Percentiles rank a stretch among this genome's conserved stretches.
Evolutionary conservation across 495 filamentous ascomycete genomes (phyloP).

Genomic region (Cercophora newfieldiana): DNA sequence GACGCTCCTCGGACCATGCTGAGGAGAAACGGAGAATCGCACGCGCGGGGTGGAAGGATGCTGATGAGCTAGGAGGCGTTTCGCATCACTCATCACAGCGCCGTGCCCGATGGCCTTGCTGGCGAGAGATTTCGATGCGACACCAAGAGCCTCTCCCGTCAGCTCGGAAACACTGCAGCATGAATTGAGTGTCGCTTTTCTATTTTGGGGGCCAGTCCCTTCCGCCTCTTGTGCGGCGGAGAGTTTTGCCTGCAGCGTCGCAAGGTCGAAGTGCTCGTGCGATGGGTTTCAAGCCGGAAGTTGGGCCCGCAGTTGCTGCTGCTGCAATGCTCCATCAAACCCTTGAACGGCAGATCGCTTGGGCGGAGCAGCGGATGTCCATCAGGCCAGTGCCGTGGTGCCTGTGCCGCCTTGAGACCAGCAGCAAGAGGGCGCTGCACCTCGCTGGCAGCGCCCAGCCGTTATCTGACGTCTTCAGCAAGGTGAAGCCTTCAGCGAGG

Average conservation of each 20-base stretch:
- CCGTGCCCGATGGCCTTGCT: not conserved
- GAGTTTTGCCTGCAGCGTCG: slow-evolving; percentile 2
- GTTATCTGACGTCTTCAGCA: not conserved
- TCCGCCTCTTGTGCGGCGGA: not conserved
- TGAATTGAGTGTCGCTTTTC: slow-evolving; percentile 8
- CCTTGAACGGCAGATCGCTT: slow-evolving; percentile 40
- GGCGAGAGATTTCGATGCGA: slow-evolving; percentile 3
- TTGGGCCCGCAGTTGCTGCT: slow-evolving; percentile 20
- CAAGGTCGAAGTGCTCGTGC: slow-evolving; percentile 6
- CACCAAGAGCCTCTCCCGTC: slow-evolving; percentile 11
- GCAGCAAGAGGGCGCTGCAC: no score
- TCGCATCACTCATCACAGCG: slow-evolving; percentile 12
- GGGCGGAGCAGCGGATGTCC: not conserved
- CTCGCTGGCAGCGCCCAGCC: not conserved
- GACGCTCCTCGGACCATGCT: not conserved
- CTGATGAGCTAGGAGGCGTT: not conserved
- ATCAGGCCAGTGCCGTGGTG: not conserved
- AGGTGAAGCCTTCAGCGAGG: not conserved
- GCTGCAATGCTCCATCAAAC: slow-evolving; percentile 32
- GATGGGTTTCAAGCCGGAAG: slow-evolving; percentile 19
- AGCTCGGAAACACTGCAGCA: slow-evolving; percentile 14
- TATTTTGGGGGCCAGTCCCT: not conserved
- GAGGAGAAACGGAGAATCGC: not conserved
- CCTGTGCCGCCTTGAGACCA: not conserved
- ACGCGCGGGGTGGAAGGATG: no score